Base-by-base conservation (phyloP, 176 grass and related monocot species). In the Raddia distichophylla region DNA sequence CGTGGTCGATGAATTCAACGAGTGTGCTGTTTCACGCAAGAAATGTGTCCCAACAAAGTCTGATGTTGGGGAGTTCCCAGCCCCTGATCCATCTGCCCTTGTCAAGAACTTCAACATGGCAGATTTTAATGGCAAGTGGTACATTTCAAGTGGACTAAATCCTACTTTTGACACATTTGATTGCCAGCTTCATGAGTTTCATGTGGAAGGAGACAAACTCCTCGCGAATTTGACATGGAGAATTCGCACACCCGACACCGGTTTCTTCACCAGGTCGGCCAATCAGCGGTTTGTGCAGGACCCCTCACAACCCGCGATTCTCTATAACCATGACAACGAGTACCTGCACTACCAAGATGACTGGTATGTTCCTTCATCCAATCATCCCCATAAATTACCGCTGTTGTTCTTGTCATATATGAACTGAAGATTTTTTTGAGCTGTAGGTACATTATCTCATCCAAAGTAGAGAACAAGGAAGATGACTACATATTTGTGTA, bases 331-430 rank as follows among this genome's bases (percentile, higher is more conserved):
- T 86, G 93, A 95, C 53, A 98, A 98, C 2, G 89, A 95, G 82
- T 99, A 87, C 85, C 84, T 99, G 72, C 93, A 99, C 80, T 99
- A 95, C 43, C 93, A 99, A 79, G 96, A 99, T 91, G 96, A 99
- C 47, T 99, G 96, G 96, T 98, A 62, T 62, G 22, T 64, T 46
- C 71, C 82, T 79, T 6, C 50, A 44, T n/a, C n/a, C n/a, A n/a
- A n/a, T n/a, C n/a, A n/a, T 79, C 50, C 3, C 15, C 16, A 19
- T 27, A 60, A 34, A 15, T 7, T 3, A 44, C 17, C 43, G 2
- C 13, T 71, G 11, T 3, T 17, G 7, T 5, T 10, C 11, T n/a
- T 16, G 9, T 7, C 40, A 12, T 63, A 6, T 73, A 42, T 33
- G 51, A 33, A 48, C 54, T 84, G 44, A 60, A 60, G 52, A 8